Percentiles rank a stretch among this genome's conserved stretches.
These are phyloP conservation scores for Hypoxylon intermedium DNA, from an alignment of 495 filamentous ascomycete genomes.

Conservation along the genomic window DNA sequence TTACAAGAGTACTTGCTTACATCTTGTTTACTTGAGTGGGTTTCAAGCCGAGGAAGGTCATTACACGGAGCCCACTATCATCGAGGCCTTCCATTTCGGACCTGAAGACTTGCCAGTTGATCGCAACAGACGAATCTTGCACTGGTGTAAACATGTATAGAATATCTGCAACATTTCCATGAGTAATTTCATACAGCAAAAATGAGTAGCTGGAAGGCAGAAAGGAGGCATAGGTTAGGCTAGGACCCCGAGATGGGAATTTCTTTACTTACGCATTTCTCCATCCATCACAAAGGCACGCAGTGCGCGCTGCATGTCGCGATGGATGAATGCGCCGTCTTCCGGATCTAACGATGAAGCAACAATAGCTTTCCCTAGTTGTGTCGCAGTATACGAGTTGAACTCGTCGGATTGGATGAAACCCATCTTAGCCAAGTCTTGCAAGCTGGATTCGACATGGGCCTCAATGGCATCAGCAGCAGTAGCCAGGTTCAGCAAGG, in stretches of 20 bases:
- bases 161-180: slow-evolving; percentile 53
- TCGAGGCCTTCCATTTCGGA: slow-evolving; percentile 73
- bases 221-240: background rate
- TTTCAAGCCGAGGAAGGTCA: slow-evolving; percentile 72
- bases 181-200: background rate
- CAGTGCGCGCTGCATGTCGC: slow-evolving; percentile 71
- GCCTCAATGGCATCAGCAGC: slow-evolving; percentile 51
- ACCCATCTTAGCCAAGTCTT: slow-evolving; percentile 58
- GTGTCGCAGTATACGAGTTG: slow-evolving; percentile 64
- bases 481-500: slow-evolving; percentile 67
- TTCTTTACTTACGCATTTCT: slow-evolving; percentile 69
- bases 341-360: slow-evolving; percentile 75
- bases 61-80: slow-evolving; percentile 72
- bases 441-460: slow-evolving; percentile 63
- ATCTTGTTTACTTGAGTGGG: slow-evolving; percentile 75
- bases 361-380: slow-evolving; percentile 74
- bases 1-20: slow-evolving; percentile 49
- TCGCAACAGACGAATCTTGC: slow-evolving; percentile 57
- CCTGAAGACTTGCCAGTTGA: slow-evolving; percentile 79
- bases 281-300: slow-evolving; percentile 82
- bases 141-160: slow-evolving; percentile 83
- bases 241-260: background rate
- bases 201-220: too few species aligned
- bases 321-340: slow-evolving; percentile 77
- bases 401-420: slow-evolving; percentile 64